These are phyloP conservation scores for Bauhinia variegata DNA, from an alignment of 306 rosid genomes.

Conservation along the genomic window DNA sequence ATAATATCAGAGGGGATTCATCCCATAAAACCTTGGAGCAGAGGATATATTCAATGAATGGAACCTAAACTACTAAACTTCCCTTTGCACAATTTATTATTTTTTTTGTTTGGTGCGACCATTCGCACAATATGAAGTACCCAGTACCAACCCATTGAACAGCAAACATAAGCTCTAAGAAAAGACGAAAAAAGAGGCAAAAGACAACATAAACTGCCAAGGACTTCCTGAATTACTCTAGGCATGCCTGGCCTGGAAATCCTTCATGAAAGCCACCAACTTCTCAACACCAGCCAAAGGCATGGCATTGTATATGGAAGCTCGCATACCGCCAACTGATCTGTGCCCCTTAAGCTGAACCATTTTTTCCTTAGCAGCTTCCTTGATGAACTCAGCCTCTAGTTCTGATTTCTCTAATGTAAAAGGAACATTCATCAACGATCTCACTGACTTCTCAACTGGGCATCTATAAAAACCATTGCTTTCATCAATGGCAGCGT, in stretches of 20 bases:
- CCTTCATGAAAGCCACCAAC: constrained; percentile 94
- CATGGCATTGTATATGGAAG: constrained; percentile 97
- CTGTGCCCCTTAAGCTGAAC: constrained; percentile 96
- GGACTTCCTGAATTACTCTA: not conserved
- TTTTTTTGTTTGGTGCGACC: too few relatives aligned
- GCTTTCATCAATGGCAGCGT: constrained; percentile 72
- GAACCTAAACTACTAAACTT: constrained; percentile 19
- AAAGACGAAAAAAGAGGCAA: not conserved
- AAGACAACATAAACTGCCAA: constrained; percentile 24
- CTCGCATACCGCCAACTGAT: constrained; percentile 96
- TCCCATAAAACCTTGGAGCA: constrained; percentile 14
- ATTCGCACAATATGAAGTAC: constrained; percentile 12
- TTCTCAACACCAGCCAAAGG: constrained; percentile 95
- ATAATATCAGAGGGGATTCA: constrained; percentile 27
- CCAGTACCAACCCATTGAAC: constrained; percentile 30
- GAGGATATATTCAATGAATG: constrained; percentile 22
- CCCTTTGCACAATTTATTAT: too few relatives aligned
- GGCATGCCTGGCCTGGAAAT: constrained; percentile 79
- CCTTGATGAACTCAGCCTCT: constrained; percentile 90
- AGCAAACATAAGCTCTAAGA: constrained; percentile 27
- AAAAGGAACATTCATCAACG: constrained; percentile 94
- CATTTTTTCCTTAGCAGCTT: constrained; percentile 89
- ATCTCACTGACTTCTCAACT: constrained; percentile 83
- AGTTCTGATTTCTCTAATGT: constrained; percentile 85
- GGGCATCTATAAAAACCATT: constrained; percentile 86